Percentiles rank a stretch among this genome's conserved stretches.
Evolutionary conservation across 129 eudicot species (phyloP).

Genomic region (Saussurea involucrata): DNA sequence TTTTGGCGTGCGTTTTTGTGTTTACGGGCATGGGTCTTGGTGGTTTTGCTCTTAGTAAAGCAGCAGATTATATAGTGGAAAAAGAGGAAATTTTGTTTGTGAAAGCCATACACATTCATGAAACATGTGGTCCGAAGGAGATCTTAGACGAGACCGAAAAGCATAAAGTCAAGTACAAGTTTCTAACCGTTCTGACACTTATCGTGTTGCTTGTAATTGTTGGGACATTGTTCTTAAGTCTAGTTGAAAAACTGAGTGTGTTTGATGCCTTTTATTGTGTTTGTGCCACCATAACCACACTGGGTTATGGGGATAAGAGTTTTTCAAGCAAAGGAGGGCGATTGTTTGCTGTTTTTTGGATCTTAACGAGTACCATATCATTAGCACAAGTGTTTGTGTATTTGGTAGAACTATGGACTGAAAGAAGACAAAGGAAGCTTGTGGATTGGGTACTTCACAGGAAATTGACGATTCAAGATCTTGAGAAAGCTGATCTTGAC

Average conservation of each 20-base stretch:
- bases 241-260: constrained; percentile 39
- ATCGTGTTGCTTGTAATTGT: constrained; percentile 40
- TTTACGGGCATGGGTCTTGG: constrained; percentile 74
- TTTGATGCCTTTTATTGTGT: constrained; percentile 84
- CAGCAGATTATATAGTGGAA: constrained; percentile 74
- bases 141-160: constrained; percentile 51
- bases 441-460: constrained; percentile 69
- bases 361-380: constrained; percentile 61
- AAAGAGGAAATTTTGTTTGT: constrained; percentile 54
- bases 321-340: constrained; percentile 64
- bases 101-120: constrained; percentile 51
- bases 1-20: constrained; percentile 62
- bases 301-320: constrained; percentile 84
- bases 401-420: constrained; percentile 65
- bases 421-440: constrained; percentile 45
- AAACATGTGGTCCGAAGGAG: constrained; percentile 36
- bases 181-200: constrained; percentile 30
- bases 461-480: constrained; percentile 54
- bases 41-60: constrained; percentile 65
- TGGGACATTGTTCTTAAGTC: constrained; percentile 45
- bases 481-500: constrained; percentile 83
- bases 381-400: constrained; percentile 62
- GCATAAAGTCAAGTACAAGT: constrained; percentile 46
- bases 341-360: constrained; percentile 71
- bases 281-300: constrained; percentile 66